Evolutionary conservation across 805 yeast species (phyloP).

Genomic region (Candida sphagnicola): DNA sequence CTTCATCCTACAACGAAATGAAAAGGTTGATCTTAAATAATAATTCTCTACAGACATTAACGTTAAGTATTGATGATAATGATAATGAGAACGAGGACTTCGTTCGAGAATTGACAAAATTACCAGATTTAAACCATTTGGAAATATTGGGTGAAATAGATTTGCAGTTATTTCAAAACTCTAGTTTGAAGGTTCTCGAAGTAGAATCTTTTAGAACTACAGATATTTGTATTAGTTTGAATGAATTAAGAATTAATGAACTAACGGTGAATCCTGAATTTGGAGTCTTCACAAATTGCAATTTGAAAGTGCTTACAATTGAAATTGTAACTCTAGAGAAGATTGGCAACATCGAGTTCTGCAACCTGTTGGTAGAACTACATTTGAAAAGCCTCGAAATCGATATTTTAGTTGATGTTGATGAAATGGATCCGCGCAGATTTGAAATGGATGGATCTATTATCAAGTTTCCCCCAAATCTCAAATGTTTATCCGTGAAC

Average conservation of each 20-base stretch:
- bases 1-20: too few relatives aligned
- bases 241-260: not conserved
- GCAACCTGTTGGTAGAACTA: not conserved
- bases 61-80: too few relatives aligned
- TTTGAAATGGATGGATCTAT: not conserved
- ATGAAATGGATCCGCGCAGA: not conserved
- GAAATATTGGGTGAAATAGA: too few relatives aligned
- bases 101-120: too few relatives aligned
- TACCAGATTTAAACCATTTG: too few relatives aligned
- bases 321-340: not conserved
- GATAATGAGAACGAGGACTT: too few relatives aligned
- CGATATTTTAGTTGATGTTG: not conserved
- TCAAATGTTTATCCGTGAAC: too few relatives aligned
- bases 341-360: not conserved
- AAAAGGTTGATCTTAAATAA: too few relatives aligned
- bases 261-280: not conserved
- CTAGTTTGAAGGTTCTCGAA: not conserved
- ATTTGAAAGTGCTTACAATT: not conserved
- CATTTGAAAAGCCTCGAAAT: not conserved
- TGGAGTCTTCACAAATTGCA: not conserved
- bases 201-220: not conserved
- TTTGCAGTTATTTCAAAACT: not conserved
- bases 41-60: too few relatives aligned
- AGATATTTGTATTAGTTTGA: not conserved
- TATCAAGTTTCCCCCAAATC: not conserved